Conservation (phyloP, 1,284 basidiomycete species). For the Meripilus lineatus region DNA sequence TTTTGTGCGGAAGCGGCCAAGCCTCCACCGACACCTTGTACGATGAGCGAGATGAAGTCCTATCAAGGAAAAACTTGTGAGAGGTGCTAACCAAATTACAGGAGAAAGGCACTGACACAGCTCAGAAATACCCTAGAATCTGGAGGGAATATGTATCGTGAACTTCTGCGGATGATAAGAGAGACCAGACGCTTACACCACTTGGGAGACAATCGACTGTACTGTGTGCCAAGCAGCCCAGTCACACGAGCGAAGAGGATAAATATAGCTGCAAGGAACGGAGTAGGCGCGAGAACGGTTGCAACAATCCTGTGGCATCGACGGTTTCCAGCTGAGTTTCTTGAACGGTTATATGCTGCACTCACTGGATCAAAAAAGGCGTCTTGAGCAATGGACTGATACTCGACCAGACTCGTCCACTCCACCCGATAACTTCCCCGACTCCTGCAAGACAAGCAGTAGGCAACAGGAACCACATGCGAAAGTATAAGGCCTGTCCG, state of each 20-base stretch:
- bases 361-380: conserved; percentile 28
- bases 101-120: too few relatives aligned
- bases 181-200: conserved; percentile 16
- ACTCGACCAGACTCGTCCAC: conserved; percentile 29
- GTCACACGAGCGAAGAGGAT: conserved; percentile 44
- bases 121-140: too few relatives aligned
- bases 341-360: too few relatives aligned
- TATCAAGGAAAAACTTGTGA: too few relatives aligned
- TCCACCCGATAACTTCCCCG: conserved; percentile 49
- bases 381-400: conserved; percentile 15
- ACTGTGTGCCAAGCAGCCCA: conserved; percentile 34
- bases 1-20: conserved; percentile 37
- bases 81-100: too few relatives aligned
- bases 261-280: conserved; percentile 46
- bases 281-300: conserved; percentile 45
- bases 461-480: conserved; percentile 49
- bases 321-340: too few relatives aligned
- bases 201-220: conserved; percentile 39
- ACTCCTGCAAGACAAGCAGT: conserved; percentile 47
- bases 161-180: too few relatives aligned
- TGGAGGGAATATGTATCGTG: too few relatives aligned
- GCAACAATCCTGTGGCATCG: conserved; percentile 32
- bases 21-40: conserved; percentile 54
- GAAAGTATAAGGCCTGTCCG: conserved; percentile 35
- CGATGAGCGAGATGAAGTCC: conserved; percentile 47